A percentile compares a stretch with the other conserved stretches of the same genome.
Evolutionary conservation across 176 grass and related monocot genomes (phyloP).

Genomic region (Eragrostis nindensis): DNA sequence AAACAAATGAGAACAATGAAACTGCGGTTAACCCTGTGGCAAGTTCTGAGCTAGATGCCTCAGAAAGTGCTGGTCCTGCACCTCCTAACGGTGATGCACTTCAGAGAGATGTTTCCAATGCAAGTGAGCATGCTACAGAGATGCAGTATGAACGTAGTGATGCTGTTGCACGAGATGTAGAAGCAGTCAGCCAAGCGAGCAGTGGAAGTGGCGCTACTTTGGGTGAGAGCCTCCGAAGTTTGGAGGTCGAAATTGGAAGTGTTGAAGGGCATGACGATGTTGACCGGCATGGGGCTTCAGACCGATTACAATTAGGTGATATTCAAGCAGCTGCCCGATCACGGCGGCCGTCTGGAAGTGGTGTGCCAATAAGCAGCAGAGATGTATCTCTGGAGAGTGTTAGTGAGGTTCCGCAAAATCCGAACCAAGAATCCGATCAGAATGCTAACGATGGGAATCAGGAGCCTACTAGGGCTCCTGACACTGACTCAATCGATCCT

Average conservation of each 20-base stretch:
- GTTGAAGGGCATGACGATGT: constrained; percentile 96
- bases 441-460: constrained; percentile 55
- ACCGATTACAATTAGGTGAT: constrained; percentile 69
- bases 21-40: constrained; percentile 40
- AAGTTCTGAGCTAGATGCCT: constrained; percentile 41
- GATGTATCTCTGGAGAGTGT: constrained; percentile 84
- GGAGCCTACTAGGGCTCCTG: constrained; percentile 54
- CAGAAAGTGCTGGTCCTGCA: constrained; percentile 56
- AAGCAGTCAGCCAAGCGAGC: constrained; percentile 96
- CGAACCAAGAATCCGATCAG: constrained; percentile 68
- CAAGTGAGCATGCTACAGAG: constrained; percentile 76
- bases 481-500: constrained; percentile 81
- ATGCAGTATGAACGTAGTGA: constrained; percentile 94
- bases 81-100: constrained; percentile 52
- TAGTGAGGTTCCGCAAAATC: constrained; percentile 73
- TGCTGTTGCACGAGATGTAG: constrained; percentile 69
- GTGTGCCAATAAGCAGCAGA: constrained; percentile 46
- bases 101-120: constrained; percentile 65
- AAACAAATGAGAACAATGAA: constrained; percentile 57
- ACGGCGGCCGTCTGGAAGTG: constrained; percentile 65
- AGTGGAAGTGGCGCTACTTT: constrained; percentile 97
- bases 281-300: constrained; percentile 72
- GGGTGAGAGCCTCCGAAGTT: constrained; percentile 92
- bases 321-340: constrained; percentile 52
- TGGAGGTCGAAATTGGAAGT: constrained; percentile 99